Evolutionary conservation across 2,329 filamentous ascomycete species (phyloP).

Genomic region (Fusarium dimerum): DNA sequence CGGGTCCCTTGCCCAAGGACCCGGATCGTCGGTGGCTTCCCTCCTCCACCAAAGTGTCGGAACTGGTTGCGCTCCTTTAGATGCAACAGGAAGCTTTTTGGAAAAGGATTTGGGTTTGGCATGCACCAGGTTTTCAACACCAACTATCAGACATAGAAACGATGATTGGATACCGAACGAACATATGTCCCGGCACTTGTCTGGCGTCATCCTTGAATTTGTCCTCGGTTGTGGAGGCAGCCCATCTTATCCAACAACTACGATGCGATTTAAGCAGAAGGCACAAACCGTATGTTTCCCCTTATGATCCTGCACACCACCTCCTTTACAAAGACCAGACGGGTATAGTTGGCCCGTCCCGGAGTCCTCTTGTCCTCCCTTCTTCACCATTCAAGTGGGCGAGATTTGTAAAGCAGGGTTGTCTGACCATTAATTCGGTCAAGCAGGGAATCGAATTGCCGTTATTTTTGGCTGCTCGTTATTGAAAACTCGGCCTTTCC

Average conservation of each 20-base stretch:
- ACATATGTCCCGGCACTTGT: background rate
- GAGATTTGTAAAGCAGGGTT: conserved; percentile 10
- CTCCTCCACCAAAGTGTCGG: conserved; percentile 24
- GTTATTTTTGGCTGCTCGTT: conserved; percentile 5
- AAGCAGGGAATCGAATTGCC: conserved; percentile 6
- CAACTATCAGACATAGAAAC: conserved; percentile 2
- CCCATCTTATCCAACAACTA: conserved; percentile 4
- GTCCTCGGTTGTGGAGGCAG: conserved; percentile 20
- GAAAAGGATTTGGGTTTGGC: conserved; percentile 4
- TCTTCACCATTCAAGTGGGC: conserved; percentile 8
- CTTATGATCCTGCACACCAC: conserved; percentile 7
- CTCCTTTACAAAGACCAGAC: conserved; percentile 14
- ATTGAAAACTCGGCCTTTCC: background rate
- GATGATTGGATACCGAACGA: background rate
- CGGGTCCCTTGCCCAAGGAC: conserved; percentile 6
- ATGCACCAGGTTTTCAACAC: conserved; percentile 15
- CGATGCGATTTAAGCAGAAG: too few relatives aligned
- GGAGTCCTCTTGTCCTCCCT: conserved; percentile 1
- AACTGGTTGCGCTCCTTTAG: conserved; percentile 15
- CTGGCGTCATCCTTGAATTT: background rate
- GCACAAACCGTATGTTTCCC: background rate
- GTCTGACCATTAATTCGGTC: conserved; percentile 16
- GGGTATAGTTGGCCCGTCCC: conserved; percentile 16
- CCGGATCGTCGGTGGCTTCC: conserved; percentile 20
- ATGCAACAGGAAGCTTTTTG: conserved; percentile 15